Evolutionary conservation across 169 alveolate species (phyloP).

Genomic region (Cryptosporidium canis): DNA sequence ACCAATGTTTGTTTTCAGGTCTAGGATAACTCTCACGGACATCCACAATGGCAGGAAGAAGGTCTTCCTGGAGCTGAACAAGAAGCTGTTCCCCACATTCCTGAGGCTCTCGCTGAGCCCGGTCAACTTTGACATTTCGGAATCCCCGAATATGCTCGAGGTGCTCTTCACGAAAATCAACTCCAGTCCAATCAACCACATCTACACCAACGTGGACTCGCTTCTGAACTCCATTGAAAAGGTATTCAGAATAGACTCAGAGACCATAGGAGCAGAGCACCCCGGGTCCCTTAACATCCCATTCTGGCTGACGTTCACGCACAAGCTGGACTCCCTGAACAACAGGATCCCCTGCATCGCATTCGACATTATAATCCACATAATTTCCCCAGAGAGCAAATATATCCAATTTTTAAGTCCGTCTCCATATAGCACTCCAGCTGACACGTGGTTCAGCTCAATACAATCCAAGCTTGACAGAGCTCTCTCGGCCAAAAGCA

Average conservation of each 20-base stretch:
- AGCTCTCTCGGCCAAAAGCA: constrained; percentile 25
- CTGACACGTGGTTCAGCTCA: neutral
- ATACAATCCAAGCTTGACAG: constrained; percentile 1
- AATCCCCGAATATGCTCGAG: constrained; percentile 55
- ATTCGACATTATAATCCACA: constrained; percentile 69
- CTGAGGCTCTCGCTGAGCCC: constrained; percentile 58
- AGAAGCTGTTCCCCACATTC: constrained; percentile 35
- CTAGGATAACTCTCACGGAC: constrained; percentile 74
- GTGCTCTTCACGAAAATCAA: constrained; percentile 43
- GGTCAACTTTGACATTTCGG: constrained; percentile 67
- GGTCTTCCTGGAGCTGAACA: constrained; percentile 24
- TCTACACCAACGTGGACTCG: constrained; percentile 4
- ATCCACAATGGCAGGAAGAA: constrained; percentile 76
- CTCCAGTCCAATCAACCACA: constrained; percentile 11
- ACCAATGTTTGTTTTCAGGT: constrained; percentile 73
- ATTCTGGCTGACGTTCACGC: constrained; percentile 51
- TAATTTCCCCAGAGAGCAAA: constrained; percentile 1
- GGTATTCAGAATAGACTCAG: constrained; percentile 38
- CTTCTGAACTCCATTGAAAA: constrained; percentile 35
- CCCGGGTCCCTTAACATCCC: constrained; percentile 38
- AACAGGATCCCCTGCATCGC: constrained; percentile 62
- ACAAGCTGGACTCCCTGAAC: constrained; percentile 18
- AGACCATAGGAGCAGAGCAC: constrained; percentile 3
- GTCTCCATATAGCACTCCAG: neutral
- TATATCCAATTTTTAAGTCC: neutral